Conservation (phyloP, 2,329 filamentous ascomycete genomes). For the Cordyceps tenuipes region DNA sequence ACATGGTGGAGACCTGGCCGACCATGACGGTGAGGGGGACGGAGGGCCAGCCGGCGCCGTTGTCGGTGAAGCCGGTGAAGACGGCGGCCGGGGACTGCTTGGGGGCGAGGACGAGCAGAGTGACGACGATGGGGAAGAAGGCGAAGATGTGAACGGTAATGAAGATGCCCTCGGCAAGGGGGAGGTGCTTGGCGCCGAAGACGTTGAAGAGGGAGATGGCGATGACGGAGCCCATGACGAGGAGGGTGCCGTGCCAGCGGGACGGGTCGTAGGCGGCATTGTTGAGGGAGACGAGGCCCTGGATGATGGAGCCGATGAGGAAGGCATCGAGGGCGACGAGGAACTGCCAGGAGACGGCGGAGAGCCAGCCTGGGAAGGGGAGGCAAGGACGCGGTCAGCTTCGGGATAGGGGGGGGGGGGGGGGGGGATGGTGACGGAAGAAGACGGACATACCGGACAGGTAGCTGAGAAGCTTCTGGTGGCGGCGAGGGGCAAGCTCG, state of each 20-base stretch:
- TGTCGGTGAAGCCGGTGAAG: conserved; percentile 13
- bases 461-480: conserved; percentile 47
- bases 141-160: conserved; percentile 13
- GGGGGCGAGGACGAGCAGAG: conserved; percentile 14
- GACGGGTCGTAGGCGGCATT: conserved; percentile 25
- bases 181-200: conserved; percentile 11
- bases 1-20: conserved; percentile 14
- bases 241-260: conserved; percentile 15
- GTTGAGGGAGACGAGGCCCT: conserved; percentile 33
- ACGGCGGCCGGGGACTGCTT: conserved; percentile 10
- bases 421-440: background rate
- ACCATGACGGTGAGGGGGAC: conserved; percentile 13
- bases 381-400: background rate
- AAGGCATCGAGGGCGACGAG: conserved; percentile 32
- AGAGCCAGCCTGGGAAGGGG: conserved; percentile 32
- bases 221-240: conserved; percentile 11
- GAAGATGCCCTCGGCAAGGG: conserved; percentile 13
- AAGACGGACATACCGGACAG: conserved; percentile 20
- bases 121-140: conserved; percentile 13
- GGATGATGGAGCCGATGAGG: conserved; percentile 35
- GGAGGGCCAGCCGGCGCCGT: conserved; percentile 16
- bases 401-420: too few species aligned
- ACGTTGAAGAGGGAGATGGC: conserved; percentile 9
- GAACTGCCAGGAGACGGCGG: conserved; percentile 36
- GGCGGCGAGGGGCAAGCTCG: conserved; percentile 36